Percentiles rank a stretch among this genome's conserved stretches.
Conservation (phyloP, 1,139 yeast genomes). For the Yamadazyma buinensis region DNA sequence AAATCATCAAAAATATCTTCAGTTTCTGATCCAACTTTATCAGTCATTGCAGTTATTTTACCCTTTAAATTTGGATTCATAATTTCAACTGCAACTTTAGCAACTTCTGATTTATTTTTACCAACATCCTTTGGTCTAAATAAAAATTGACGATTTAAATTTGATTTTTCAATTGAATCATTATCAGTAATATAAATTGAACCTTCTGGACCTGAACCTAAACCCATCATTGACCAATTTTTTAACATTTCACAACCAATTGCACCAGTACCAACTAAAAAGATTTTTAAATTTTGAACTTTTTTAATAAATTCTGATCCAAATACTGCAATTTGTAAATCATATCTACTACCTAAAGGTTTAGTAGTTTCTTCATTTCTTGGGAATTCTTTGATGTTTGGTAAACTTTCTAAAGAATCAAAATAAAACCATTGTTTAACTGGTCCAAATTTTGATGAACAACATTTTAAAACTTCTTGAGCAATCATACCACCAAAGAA, state of each 20-base stretch:
- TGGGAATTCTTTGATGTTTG: conserved; percentile 51
- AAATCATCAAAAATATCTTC: conserved; percentile 79
- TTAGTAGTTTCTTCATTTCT: conserved; percentile 70
- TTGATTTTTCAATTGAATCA: conserved; percentile 92
- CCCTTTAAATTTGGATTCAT: conserved; percentile 86
- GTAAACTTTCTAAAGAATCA: conserved; percentile 90
- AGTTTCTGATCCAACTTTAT: conserved; percentile 92
- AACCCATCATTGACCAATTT: conserved; percentile 97
- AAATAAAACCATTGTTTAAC: conserved; percentile 87
- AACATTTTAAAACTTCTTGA: conserved; percentile 92
- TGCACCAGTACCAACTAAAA: conserved; percentile 97
- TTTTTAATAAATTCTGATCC: conserved; percentile 74
- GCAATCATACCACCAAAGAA: conserved; percentile 94
- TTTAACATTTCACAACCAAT: conserved; percentile 99
- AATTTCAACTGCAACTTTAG: conserved; percentile 73
- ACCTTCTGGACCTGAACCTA: conserved; percentile 90
- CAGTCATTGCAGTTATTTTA: conserved; percentile 71
- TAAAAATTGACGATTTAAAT: conserved; percentile 91
- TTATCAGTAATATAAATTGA: conserved; percentile 84
- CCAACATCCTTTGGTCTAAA: conserved; percentile 96
- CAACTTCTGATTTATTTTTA: conserved; percentile 82
- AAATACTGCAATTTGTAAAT: conserved; percentile 89
- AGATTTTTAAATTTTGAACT: conserved; percentile 73
- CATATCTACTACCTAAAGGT: conserved; percentile 82
- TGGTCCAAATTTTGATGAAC: conserved; percentile 91